phyloP scores from a whole-genome alignment of 139 green algal species.

The Auxenochlorella protothecoides region DNA sequence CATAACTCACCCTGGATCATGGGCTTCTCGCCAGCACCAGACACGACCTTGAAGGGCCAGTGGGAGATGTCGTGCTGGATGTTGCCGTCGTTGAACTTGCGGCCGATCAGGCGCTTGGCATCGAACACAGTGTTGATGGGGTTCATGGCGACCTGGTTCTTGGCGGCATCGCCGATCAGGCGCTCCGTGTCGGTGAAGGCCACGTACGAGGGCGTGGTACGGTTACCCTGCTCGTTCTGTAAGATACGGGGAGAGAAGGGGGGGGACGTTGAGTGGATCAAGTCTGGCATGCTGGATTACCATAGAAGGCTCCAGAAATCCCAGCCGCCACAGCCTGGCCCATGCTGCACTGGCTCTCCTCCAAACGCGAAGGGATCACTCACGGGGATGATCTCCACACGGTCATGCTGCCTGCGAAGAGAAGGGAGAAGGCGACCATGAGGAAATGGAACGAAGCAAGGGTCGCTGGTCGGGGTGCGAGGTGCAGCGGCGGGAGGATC shows the following conservation, averaged over 20 bases:
- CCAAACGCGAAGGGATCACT: neutral
- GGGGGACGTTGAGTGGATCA: too few relatives aligned
- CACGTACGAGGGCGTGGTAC: conserved; percentile 91
- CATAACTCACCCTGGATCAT: conserved; percentile 61
- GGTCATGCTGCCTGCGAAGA: conserved; percentile 59
- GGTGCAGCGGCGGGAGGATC: too few relatives aligned
- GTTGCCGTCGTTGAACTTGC: conserved; percentile 68
- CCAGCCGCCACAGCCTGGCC: too few relatives aligned
- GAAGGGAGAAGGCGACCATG: neutral
- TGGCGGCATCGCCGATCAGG: conserved; percentile 90
- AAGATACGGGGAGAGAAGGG: neutral
- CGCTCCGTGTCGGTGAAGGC: conserved; percentile 96
- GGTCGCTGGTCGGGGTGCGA: neutral
- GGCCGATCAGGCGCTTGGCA: conserved; percentile 94
- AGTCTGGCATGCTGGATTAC: too few relatives aligned
- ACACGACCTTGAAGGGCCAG: conserved; percentile 73
- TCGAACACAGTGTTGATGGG: conserved; percentile 97
- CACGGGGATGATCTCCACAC: conserved; percentile 75
- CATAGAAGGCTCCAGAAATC: too few relatives aligned
- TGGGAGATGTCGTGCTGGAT: conserved; percentile 88
- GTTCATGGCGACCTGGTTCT: conserved; percentile 93
- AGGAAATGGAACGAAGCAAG: neutral
- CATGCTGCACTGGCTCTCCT: too few relatives aligned
- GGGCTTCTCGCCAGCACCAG: conserved; percentile 74
- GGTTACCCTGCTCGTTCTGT: conserved; percentile 54